phyloP scores from a whole-genome alignment of 2,329 filamentous ascomycete species.

The Arthrobotrys conoides region DNA sequence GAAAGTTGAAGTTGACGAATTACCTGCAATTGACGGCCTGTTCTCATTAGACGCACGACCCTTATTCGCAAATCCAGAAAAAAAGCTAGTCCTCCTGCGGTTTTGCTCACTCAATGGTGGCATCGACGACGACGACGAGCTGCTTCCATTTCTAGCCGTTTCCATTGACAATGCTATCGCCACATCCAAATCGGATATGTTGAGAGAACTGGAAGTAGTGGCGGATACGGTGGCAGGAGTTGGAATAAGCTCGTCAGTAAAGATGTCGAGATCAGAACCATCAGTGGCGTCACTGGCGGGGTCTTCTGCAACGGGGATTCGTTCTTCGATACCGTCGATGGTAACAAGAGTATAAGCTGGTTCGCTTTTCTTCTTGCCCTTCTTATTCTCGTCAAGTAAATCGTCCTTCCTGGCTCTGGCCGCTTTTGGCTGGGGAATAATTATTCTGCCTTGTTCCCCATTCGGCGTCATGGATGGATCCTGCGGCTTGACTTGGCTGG shows the following conservation, averaged over 20 bases:
- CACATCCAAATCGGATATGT: conserved; percentile 46
- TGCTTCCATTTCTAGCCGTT: conserved; percentile 11
- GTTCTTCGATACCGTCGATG: conserved; percentile 56
- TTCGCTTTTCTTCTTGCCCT: conserved; percentile 49
- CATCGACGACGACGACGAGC: neutral
- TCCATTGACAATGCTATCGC: conserved; percentile 59
- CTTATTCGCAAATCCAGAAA: conserved; percentile 40
- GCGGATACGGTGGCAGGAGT: neutral
- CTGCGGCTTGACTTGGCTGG: conserved; percentile 65
- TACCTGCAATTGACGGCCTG: conserved; percentile 26
- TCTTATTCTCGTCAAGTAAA: conserved; percentile 32
- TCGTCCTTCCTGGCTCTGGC: conserved; percentile 56
- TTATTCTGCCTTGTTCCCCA: conserved; percentile 66
- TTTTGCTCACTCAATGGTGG: neutral
- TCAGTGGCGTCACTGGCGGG: conserved; percentile 54
- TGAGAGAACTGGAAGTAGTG: conserved; percentile 3
- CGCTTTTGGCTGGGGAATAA: conserved; percentile 65
- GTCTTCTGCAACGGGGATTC: conserved; percentile 52
- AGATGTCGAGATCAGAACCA: conserved; percentile 53
- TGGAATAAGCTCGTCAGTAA: conserved; percentile 18
- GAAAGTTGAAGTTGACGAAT: conserved; percentile 24
- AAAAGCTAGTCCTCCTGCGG: conserved; percentile 33
- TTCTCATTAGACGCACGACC: conserved; percentile 23
- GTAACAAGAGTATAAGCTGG: conserved; percentile 40
- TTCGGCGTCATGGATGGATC: conserved; percentile 63